phyloP scores from a whole-genome alignment of 225 moss, liverwort and hornwort species.

The Ulota crispa region DNA sequence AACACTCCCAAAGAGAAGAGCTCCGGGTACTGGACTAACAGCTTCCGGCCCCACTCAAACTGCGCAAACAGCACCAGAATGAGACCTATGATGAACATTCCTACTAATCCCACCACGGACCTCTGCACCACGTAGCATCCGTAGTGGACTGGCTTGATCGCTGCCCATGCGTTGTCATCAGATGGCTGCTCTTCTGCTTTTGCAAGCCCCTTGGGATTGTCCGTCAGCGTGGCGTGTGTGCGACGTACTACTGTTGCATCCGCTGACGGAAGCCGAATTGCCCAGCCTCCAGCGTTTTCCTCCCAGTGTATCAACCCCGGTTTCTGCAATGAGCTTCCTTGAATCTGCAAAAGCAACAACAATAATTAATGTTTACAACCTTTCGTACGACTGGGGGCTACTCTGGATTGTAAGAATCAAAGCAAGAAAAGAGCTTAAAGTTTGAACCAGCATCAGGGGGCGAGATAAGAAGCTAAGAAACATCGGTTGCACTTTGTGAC shows the following conservation, averaged over 20 bases:
- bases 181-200: constrained; percentile 53
- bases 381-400: background rate
- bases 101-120: constrained; percentile 52
- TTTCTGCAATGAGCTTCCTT: constrained; percentile 58
- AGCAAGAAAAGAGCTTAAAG: background rate
- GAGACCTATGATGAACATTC: constrained; percentile 55
- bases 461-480: background rate
- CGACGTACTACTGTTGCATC: constrained; percentile 83
- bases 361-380: background rate
- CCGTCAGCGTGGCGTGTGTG: constrained; percentile 54
- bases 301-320: constrained; percentile 71
- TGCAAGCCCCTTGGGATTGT: constrained; percentile 67
- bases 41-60: constrained; percentile 57
- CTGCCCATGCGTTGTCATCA: constrained; percentile 54
- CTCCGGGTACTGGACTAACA: constrained; percentile 77
- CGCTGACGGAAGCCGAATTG: constrained; percentile 68
- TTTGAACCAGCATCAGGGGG: background rate
- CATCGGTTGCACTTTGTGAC: background rate
- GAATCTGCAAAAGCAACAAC: constrained; percentile 51
- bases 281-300: constrained; percentile 75
- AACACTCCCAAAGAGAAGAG: constrained; percentile 85
- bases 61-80: constrained; percentile 54
- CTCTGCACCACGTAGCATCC: constrained; percentile 75
- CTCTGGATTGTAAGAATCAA: background rate
- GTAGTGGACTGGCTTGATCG: constrained; percentile 72